phyloP scores from a whole-genome alignment of 805 yeast genomes.

The Scheffersomyces spartinae region DNA sequence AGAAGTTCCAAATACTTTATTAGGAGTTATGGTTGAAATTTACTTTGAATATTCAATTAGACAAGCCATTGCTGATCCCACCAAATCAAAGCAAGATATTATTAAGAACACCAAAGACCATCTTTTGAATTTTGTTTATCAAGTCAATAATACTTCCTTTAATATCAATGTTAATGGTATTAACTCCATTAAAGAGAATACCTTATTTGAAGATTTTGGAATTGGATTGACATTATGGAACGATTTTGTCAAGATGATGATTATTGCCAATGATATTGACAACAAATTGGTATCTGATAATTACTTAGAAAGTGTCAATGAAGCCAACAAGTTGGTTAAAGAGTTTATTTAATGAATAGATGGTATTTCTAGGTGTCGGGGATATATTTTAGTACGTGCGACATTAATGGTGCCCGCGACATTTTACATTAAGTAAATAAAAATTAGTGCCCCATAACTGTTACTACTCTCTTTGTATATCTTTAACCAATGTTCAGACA shows the following conservation, averaged over 20 bases:
- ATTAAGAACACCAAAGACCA: conserved; percentile 17
- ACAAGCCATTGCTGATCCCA: conserved; percentile 11
- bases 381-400: no score
- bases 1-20: conserved; percentile 45
- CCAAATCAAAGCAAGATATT: conserved; percentile 14
- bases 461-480: no score
- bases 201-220: conserved; percentile 18
- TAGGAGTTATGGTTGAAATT: conserved; percentile 49
- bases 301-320: conserved; percentile 11
- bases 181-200: conserved; percentile 23
- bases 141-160: conserved; percentile 24
- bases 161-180: conserved; percentile 31
- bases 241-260: conserved; percentile 16
- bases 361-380: no score
- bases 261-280: conserved; percentile 16
- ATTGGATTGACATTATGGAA: conserved; percentile 25
- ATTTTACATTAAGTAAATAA: no score
- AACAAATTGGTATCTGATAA: conserved; percentile 13
- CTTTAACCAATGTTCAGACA: no score
- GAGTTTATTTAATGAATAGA: conserved; percentile 14
- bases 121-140: conserved; percentile 23
- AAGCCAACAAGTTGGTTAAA: conserved; percentile 20
- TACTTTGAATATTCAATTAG: conserved; percentile 34
- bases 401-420: no score
- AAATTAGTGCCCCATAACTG: no score